Base-by-base conservation (phyloP, 345 rosid species). In the Clarkia xantiana region DNA sequence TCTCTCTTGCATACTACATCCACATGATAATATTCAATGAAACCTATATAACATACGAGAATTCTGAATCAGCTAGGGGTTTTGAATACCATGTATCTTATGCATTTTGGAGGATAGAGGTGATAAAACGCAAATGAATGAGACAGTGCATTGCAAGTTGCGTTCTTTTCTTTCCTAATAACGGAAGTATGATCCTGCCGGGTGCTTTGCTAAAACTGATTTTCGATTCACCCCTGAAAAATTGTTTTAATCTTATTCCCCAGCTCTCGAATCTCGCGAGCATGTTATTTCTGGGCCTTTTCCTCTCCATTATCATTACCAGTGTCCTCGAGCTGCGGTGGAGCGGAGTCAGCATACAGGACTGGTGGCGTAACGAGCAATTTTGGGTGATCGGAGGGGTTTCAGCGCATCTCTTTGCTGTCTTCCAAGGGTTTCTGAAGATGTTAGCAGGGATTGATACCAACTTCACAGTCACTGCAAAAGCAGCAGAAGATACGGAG, bases 321-420 rank as follows among this genome's bases (percentile, higher is more conserved):
- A 79, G 89, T 0, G 89, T 91, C 14, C 84, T 91, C 2, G 98
- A 91, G 77, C 77, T 83, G 36, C 68, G 96, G 53, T 91, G 98
- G 98, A 91, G 98, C 14, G 93, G 98, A 18, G 96, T 91, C 41
- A 74, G 89, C 79, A 83, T 91, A 1, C 96, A 86, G 60, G 94
- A 91, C 44, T 59, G 79, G 42, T 91, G 98, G 98, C 80, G 94
- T 57, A 91, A 91, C 17, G 98, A 86, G 65, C 98, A 86, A 57
- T 81, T 90, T 54, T 90, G 97, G 98, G 98, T 91, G 41, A 91
- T 91, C 0, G 96, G 96, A 66, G 98, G 98, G 0, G 96, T 91
- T 53, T 91, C 98, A 6, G 98, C 98, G 47, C 96, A 91, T 72
- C 79, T 91, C 11, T 91, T 86, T 20, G 96, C 98, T 0, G 98